Evolutionary conservation across 768 basidiomycete species (phyloP), one percentile per base, ranked within the genome.

Genomic region (Boletellus emodensis): DNA sequence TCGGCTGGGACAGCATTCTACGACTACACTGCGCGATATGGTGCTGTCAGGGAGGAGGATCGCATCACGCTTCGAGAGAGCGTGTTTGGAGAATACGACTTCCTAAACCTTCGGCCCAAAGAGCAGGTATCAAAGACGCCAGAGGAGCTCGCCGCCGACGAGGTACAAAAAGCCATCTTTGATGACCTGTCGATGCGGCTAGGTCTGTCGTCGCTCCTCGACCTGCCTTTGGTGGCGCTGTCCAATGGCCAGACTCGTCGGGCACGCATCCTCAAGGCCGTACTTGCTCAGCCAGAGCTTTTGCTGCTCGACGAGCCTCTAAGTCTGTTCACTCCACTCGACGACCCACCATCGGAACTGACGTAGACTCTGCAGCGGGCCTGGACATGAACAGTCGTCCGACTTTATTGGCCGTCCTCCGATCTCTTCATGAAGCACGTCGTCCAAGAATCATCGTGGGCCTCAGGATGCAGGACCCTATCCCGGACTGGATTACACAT

Each of bases 1-100:
- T 72, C 73, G 1, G 70, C 75, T 0, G 81, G 81, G 0, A 84
- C 85, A 8, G 88, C 79, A 11, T 98, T 98, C 71, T 87, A 88
- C 53, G 94, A 98, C 69, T 96, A 87, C 61, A 88, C 92, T 0
- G 92, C 94, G 3, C 82, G 94, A 3, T 98, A 97, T 63, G 92
- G 90, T 18, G 87, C 90, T 0, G 79, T 93, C 35, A 75, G 87
- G 15, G 94, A 95, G 15, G 90, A 87, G 61, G 94, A 95, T 61
- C 78, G 79, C 26, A 65, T 83, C 46, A 91, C 94, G 0, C 76
- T 94, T 20, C 74, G 84, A 8, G 75, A 94, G 59, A 83, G 78
- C 51, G 78, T 93, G 71, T 77, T 82, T 54, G 76, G 79, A 3
- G 77, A 82, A 52, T 75, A 70, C 35, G 70, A 69, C 47, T 76